phyloP scores from a whole-genome alignment of 495 filamentous ascomycete species.

The Xeromyces bisporus region DNA sequence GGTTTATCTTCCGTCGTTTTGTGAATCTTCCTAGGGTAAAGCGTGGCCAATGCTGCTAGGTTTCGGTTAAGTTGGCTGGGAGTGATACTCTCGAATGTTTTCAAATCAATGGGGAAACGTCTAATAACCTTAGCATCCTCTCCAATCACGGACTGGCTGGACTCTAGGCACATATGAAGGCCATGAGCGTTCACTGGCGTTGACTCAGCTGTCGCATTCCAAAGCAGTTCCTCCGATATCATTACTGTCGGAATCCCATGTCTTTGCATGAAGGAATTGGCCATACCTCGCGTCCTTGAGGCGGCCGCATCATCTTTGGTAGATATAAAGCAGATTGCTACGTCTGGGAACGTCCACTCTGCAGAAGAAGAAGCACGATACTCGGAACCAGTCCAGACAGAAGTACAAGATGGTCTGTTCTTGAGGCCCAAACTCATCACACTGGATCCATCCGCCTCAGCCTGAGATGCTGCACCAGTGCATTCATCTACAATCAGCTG shows the following conservation, averaged over 20 bases:
- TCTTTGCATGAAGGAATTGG: slow-evolving; percentile 45
- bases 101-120: slow-evolving; percentile 54
- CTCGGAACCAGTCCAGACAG: slow-evolving; percentile 28
- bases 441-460: slow-evolving; percentile 22
- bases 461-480: slow-evolving; percentile 31
- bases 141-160: slow-evolving; percentile 32
- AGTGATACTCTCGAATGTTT: slow-evolving; percentile 55
- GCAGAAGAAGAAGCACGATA: slow-evolving; percentile 28
- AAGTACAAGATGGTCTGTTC: slow-evolving; percentile 31
- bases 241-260: slow-evolving; percentile 50
- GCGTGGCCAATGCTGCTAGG: slow-evolving; percentile 45
- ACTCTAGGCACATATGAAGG: slow-evolving; percentile 55
- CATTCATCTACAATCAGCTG: slow-evolving; percentile 65
- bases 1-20: slow-evolving; percentile 10
- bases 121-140: slow-evolving; percentile 34
- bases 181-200: slow-evolving; percentile 35
- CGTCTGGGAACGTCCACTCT: slow-evolving; percentile 51
- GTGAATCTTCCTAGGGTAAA: slow-evolving; percentile 19
- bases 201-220: slow-evolving; percentile 24
- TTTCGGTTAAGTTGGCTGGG: slow-evolving; percentile 60
- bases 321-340: slow-evolving; percentile 52
- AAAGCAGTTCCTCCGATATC: slow-evolving; percentile 44
- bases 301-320: slow-evolving; percentile 31
- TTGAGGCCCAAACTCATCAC: slow-evolving; percentile 42
- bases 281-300: slow-evolving; percentile 34